phyloP scores from a whole-genome alignment of 148 eudicot species.

The Vaccinium myrtillus region DNA sequence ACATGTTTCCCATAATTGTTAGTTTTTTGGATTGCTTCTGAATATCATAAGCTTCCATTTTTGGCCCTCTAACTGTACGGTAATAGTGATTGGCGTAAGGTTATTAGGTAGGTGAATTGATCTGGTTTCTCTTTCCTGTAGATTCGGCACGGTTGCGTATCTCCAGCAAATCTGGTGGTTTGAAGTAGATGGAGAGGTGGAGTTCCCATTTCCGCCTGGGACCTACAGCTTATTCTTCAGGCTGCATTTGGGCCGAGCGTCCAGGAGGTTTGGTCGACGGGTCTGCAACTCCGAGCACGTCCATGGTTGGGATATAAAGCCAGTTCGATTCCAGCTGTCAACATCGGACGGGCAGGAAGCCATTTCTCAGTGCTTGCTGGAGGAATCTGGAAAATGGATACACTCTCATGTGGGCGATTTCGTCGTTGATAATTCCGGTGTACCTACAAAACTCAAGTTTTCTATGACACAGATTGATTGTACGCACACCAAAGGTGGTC shows the following conservation, averaged over 20 bases:
- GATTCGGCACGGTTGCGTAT: slow-evolving; percentile 59
- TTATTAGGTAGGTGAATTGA: not conserved
- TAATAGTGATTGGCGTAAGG: not conserved
- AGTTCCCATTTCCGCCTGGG: slow-evolving; percentile 73
- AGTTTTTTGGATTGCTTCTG: not conserved
- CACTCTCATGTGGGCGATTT: slow-evolving; percentile 71
- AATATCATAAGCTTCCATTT: not conserved
- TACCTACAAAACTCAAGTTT: slow-evolving; percentile 41
- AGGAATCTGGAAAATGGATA: slow-evolving; percentile 60
- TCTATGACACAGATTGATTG: slow-evolving; percentile 90
- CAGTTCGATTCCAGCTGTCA: slow-evolving; percentile 64
- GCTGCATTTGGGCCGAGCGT: slow-evolving; percentile 56
- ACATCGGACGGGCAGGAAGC: slow-evolving; percentile 55
- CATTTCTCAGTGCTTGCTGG: slow-evolving; percentile 50
- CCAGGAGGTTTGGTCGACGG: slow-evolving; percentile 51
- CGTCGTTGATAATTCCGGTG: slow-evolving; percentile 36
- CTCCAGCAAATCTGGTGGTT: slow-evolving; percentile 92
- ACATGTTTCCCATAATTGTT: not conserved
- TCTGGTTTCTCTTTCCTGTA: slow-evolving; percentile 25
- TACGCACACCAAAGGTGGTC: slow-evolving; percentile 83
- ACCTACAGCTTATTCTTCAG: slow-evolving; percentile 69
- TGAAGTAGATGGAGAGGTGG: slow-evolving; percentile 69
- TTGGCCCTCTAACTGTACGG: not conserved
- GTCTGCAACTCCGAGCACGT: slow-evolving; percentile 50
- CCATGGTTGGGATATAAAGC: slow-evolving; percentile 73